These are phyloP conservation scores for Aspergillus clavatus DNA, from an alignment of 2,329 filamentous ascomycete genomes.

Conservation along the genomic window DNA sequence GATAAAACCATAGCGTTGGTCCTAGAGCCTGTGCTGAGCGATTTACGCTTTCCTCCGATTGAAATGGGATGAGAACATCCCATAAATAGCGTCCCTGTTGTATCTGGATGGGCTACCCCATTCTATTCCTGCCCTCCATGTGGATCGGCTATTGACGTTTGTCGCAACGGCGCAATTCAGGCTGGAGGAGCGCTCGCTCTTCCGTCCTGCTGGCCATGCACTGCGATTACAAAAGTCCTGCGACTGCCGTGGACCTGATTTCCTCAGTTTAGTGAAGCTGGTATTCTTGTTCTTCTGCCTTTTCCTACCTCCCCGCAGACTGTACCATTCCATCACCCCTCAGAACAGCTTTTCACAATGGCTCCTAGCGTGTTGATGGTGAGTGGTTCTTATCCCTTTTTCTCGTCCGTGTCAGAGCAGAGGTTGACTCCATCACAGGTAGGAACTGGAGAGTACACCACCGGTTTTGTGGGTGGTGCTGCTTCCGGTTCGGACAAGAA, in stretches of 20 bases:
- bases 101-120: not conserved
- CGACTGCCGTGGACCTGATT: not conserved
- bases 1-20: no score
- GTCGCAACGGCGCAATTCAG: constrained; percentile 2
- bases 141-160: constrained; percentile 8
- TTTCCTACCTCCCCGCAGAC: no score
- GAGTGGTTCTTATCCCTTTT: constrained; percentile 20
- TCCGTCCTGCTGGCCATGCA: constrained; percentile 1
- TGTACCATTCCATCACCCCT: no score
- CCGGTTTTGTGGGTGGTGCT: constrained; percentile 80
- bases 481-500: constrained; percentile 91
- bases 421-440: constrained; percentile 49
- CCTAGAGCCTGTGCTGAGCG: no score
- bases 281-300: no score
- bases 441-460: constrained; percentile 94
- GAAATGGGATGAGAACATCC: not conserved
- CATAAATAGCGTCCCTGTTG: not conserved
- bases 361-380: constrained; percentile 66
- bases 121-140: no score
- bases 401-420: no score
- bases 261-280: no score
- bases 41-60: not conserved
- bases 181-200: constrained; percentile 2
- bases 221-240: constrained; percentile 1
- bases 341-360: constrained; percentile 41